Base-by-base conservation (phyloP, 2,329 filamentous ascomycete species). In the Bertia moriformis region DNA sequence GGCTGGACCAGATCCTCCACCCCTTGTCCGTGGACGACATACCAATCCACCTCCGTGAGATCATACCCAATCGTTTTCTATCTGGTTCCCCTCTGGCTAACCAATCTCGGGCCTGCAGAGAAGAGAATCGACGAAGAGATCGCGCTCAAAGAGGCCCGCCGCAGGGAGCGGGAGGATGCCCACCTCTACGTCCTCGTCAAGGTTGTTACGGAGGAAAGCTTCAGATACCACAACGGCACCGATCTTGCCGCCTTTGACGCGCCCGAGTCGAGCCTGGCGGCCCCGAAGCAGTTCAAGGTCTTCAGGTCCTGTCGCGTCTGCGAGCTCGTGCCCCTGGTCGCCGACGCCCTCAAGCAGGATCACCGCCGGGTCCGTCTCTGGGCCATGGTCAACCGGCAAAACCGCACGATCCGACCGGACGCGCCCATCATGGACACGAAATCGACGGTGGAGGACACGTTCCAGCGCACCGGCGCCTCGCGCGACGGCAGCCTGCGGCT, bases 301-400 rank as follows among this genome's bases (percentile, higher is more conserved):
- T 72, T 88, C 27, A 78, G 82, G 43, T 67, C 76, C n/a, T 81
- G 78, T 47, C 83, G 78, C 1, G 71, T 95, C 45, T 65, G 75
- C 37, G 82, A 95, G 4, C 78, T 96, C 45, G 73, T 80, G 3
- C 64, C 66, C 18, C 69, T 70, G 17, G 69, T 95, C 43, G 87
- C 83, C 0, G 60, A 73, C 29, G 82, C 93, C 41, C 67, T 83
- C 38, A 69, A 66, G 0, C 59, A 82, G 38, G 78, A 88, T 36
- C 66, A 80, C 0, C 75, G 76, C 41, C 72, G 74, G 44, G 61
- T 96, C 17, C 76, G 91, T 17, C 72, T 94, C 14, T 98, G 91
- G 93, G 75, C 86, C 40, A 95, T 98, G 87, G 91, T 98, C 1
- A 96, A 95, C 53, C 81, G 91, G 10, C 91, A 98, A 56, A 98